Base-by-base conservation (phyloP, 495 filamentous ascomycete species). In the Talaromyces proteolyticus region DNA sequence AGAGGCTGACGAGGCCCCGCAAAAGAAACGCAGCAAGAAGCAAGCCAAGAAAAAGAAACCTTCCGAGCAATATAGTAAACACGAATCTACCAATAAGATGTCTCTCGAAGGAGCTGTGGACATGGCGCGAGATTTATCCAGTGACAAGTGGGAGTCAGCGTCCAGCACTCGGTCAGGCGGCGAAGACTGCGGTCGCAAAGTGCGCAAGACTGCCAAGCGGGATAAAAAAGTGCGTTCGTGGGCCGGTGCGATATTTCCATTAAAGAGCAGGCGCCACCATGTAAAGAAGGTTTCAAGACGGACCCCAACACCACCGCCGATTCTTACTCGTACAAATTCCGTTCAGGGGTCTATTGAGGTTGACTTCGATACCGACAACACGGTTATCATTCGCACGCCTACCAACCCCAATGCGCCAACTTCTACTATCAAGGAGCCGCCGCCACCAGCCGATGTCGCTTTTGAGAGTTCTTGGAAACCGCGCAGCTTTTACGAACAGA, bases 221-320 rank as follows among this genome's bases (percentile, higher is more conserved):
- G 80, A 87, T 55, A 88, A 88, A 61, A 89, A 84, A 64, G 87
- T 91, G 47, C 88, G 85, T 53, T 80, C 81, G 2, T 92, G 88
- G 87, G 87, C 88, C 29, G 86, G 84, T 21, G 80, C 86, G 17
- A 84, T 93, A 52, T 63, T 93, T 29, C 81, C 84, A 17, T 76
- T 85, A 23, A 91, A 89, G 58, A 69, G 77, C 7, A 77, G 75
- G 55, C 64, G 68, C 18, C 67, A 69, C 43, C 61, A 61, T 17
- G 54, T 61, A 23, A 74, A 76, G 23, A 60, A 66, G 17, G 38
- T 49, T 21, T 21, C 21, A 8, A 58, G 50, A 48, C 54, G 49
- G 58, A 73, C 54, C 42, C 62, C 65, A 7, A 66, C 67, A 44
- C 69, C 68, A 12, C 70, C 76, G 14, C 66, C 71, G 38, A 51